phyloP scores from a whole-genome alignment of 768 basidiomycete genomes.

The Hericium coralloides region DNA sequence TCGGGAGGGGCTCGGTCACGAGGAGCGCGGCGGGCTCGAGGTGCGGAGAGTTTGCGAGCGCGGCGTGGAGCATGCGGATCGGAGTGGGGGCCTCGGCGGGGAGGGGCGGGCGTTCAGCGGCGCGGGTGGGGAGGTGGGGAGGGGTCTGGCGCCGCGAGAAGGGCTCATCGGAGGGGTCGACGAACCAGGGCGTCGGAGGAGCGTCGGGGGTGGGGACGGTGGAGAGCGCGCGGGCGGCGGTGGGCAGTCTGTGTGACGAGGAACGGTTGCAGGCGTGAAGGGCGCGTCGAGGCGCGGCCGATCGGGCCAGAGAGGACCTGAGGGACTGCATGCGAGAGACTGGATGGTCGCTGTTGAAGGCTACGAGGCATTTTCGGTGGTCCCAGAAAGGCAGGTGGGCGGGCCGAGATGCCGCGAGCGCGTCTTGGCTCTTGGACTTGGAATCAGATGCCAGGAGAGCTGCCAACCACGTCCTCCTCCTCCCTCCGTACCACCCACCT shows the following conservation, averaged over 20 bases:
- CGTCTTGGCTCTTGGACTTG: not conserved
- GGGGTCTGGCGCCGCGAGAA: constrained; percentile 6
- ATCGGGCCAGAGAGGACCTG: not conserved
- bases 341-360: not conserved
- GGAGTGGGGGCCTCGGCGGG: constrained; percentile 46
- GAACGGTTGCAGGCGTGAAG: not conserved
- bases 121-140: constrained; percentile 17
- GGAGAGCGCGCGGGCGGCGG: not conserved
- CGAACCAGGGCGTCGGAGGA: constrained; percentile 52
- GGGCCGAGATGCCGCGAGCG: not conserved
- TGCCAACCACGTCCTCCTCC: not conserved
- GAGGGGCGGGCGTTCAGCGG: constrained; percentile 26
- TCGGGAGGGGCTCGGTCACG: constrained; percentile 42
- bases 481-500: not conserved
- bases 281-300: not conserved
- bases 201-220: not conserved
- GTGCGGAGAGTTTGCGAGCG: constrained; percentile 54
- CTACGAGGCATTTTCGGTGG: not conserved
- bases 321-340: not conserved
- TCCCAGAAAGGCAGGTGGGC: not conserved
- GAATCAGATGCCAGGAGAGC: too few species aligned
- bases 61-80: constrained; percentile 46
- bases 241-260: not conserved
- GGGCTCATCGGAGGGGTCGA: constrained; percentile 35
- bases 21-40: constrained; percentile 52